Base-by-base conservation (phyloP, 2,329 filamentous ascomycete species). In the Pleoardoris graminearum region DNA sequence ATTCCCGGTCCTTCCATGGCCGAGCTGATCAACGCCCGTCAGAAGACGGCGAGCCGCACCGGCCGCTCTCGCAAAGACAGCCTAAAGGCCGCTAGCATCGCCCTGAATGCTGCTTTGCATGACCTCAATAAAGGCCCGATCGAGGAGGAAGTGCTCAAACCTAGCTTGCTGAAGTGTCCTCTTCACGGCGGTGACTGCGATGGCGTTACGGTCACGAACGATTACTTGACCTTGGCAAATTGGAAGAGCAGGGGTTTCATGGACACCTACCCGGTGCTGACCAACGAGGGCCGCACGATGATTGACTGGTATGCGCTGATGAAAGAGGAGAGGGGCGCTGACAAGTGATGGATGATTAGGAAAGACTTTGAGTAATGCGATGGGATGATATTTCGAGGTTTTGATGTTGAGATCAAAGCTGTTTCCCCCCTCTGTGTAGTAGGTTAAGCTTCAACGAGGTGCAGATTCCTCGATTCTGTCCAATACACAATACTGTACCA, bases 261-360 rank as follows among this genome's bases (percentile, higher is more conserved):
- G n/a, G 62, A 63, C 1, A 14, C 44, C 12, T 58, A 61, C 21
- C 65, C 68, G 1, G 27, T 58, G 32, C 36, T 65, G 3, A 10
- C 48, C 25, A 39, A 17, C 1, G 55, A 47, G 3, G 62, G 49
- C 0, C 51, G 63, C 38, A 30, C 49, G 3, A 66, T 69, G 58
- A 47, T 69, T 1, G 63, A 70, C 44, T 70, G 67, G 68, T 16
- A 14, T 12, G 42, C 10, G 46, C 16, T 70, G 29, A 19, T 58
- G 47, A 16, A 46, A 17, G 58, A 69, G 57, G 61, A 62, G 58
- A 55, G 23, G 50, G 53, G 29, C 38, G n/a, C n/a, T n/a, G n/a
- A n/a, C n/a, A 23, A 38, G 7, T 29, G 27, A 23, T 22, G 35
- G 42, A 30, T 41, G 4, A n/a, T 14, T 11, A 27, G 12, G 4